Percentiles rank a stretch among this genome's conserved stretches.
Conservation (phyloP, 305 asterid genomes). For the Withania somnifera region DNA sequence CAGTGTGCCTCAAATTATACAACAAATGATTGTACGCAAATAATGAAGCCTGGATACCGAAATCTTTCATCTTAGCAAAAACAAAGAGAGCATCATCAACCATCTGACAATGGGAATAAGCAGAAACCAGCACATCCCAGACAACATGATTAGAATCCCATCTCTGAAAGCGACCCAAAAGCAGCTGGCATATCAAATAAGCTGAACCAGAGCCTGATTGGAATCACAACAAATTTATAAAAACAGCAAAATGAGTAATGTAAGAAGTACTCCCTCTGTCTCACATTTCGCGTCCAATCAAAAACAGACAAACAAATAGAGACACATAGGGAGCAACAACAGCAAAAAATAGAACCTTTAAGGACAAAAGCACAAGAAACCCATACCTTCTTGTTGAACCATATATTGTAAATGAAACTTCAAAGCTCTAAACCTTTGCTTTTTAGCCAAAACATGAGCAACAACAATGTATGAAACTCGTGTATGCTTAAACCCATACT, state of each 20-base stretch:
- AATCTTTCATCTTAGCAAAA: constrained; percentile 56
- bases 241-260: constrained; percentile 25
- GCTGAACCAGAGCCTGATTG: constrained; percentile 75
- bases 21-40: constrained; percentile 54
- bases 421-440: constrained; percentile 38
- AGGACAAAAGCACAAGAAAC: background rate
- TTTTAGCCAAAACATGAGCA: constrained; percentile 59
- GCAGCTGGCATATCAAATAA: constrained; percentile 47
- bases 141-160: constrained; percentile 40
- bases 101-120: constrained; percentile 49
- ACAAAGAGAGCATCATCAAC: constrained; percentile 58
- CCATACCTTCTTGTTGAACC: constrained; percentile 46
- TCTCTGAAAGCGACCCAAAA: constrained; percentile 32
- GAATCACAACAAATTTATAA: constrained; percentile 38
- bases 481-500: constrained; percentile 41
- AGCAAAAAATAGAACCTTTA: background rate
- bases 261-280: constrained; percentile 13
- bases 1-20: constrained; percentile 46
- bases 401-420: constrained; percentile 41
- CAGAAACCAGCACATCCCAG: constrained; percentile 70
- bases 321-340: background rate
- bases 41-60: constrained; percentile 42
- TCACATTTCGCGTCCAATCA: background rate
- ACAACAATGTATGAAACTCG: constrained; percentile 20
- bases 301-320: background rate